Evolutionary conservation across 2,329 filamentous ascomycete genomes (phyloP).

Genomic region (Scorias spongiosa): DNA sequence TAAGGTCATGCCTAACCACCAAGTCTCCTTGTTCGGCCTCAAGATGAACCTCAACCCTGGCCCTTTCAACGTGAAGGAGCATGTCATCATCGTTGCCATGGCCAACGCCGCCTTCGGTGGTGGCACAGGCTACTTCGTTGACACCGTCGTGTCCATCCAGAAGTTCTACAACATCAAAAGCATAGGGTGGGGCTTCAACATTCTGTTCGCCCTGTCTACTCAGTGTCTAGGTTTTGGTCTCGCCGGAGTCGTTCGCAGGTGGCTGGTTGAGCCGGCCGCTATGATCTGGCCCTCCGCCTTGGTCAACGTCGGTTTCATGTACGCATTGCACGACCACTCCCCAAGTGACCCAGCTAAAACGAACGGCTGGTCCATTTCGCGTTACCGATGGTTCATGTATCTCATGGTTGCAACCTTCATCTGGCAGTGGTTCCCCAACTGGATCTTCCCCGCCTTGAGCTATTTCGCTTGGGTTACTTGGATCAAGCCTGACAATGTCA

Average conservation of each 20-base stretch:
- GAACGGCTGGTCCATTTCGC: slow-evolving; percentile 66
- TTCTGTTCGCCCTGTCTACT: slow-evolving; percentile 73
- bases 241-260: slow-evolving; percentile 64
- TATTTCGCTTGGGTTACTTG: slow-evolving; percentile 83
- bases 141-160: slow-evolving; percentile 12
- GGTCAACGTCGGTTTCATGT: slow-evolving; percentile 82
- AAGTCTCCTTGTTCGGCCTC: slow-evolving; percentile 46
- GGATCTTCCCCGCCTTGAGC: slow-evolving; percentile 70
- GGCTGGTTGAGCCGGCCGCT: slow-evolving; percentile 67
- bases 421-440: slow-evolving; percentile 73
- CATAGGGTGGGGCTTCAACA: slow-evolving; percentile 60
- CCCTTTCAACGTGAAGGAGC: slow-evolving; percentile 29
- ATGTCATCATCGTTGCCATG: slow-evolving; percentile 14
- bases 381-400: slow-evolving; percentile 70
- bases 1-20: slow-evolving; percentile 9
- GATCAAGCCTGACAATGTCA: slow-evolving; percentile 67
- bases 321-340: slow-evolving; percentile 58
- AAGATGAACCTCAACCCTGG: slow-evolving; percentile 36
- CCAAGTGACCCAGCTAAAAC: slow-evolving; percentile 47
- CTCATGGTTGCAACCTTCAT: slow-evolving; percentile 55
- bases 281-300: slow-evolving; percentile 92
- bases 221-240: slow-evolving; percentile 79
- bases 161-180: slow-evolving; percentile 69
- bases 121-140: slow-evolving; percentile 12
- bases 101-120: slow-evolving; percentile 37